Evolutionary conservation across 2,329 filamentous ascomycete genomes (phyloP).

Genomic region (Sporothrix brasiliensis): DNA sequence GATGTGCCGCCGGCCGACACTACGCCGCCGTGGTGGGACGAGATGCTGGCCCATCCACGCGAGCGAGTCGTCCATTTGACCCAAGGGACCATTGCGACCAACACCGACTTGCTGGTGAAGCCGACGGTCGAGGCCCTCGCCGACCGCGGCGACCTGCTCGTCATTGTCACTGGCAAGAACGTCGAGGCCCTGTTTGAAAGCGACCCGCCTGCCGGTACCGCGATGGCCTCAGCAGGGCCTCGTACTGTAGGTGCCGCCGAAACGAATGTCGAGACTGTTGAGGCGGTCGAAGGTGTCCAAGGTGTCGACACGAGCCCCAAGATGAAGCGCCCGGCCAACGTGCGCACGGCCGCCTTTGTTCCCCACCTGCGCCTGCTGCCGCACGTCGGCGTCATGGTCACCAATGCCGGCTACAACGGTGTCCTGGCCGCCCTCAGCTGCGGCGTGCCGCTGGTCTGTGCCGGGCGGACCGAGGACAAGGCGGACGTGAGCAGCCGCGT

Average conservation of each 20-base stretch:
- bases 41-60: slow-evolving; percentile 36
- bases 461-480: slow-evolving; percentile 37
- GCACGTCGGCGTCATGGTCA: slow-evolving; percentile 37
- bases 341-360: slow-evolving; percentile 32
- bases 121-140: slow-evolving; percentile 35
- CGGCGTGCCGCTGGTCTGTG: slow-evolving; percentile 38
- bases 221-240: background rate
- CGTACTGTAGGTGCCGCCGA: background rate
- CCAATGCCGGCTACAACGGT: slow-evolving; percentile 37
- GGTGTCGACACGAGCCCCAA: background rate
- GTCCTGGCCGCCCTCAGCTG: slow-evolving; percentile 35
- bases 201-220: background rate
- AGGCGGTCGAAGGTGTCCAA: background rate
- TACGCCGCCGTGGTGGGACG: slow-evolving; percentile 37
- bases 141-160: slow-evolving; percentile 28
- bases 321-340: slow-evolving; percentile 30
- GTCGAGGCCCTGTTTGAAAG: slow-evolving; percentile 31
- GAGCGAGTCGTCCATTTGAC: slow-evolving; percentile 36
- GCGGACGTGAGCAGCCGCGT: slow-evolving; percentile 36
- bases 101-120: slow-evolving; percentile 33
- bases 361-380: slow-evolving; percentile 36
- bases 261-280: background rate
- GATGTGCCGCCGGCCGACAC: background rate
- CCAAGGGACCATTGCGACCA: slow-evolving; percentile 35
- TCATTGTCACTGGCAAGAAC: slow-evolving; percentile 33